phyloP scores from a whole-genome alignment of 495 filamentous ascomycete genomes.

The Lasiosphaeria ovina region DNA sequence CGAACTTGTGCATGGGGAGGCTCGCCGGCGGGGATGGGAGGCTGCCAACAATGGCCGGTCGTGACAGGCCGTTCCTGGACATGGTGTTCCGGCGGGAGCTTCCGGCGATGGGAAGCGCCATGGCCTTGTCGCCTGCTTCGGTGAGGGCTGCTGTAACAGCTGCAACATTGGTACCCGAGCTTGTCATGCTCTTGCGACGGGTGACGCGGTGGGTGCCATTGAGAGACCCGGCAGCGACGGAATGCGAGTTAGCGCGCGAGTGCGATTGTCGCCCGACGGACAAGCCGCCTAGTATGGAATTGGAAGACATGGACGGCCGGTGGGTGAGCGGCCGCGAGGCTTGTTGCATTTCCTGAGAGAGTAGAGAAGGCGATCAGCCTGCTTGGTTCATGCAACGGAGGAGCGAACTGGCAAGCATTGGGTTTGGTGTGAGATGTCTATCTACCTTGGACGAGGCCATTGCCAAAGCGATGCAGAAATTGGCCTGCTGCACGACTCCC shows the following conservation, averaged over 20 bases:
- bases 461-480: constrained; percentile 31
- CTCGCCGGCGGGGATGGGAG: constrained; percentile 56
- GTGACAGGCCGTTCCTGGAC: constrained; percentile 44
- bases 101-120: constrained; percentile 49
- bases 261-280: constrained; percentile 50
- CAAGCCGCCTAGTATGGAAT: constrained; percentile 38
- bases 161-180: constrained; percentile 64
- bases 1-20: constrained; percentile 44
- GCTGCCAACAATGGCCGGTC: constrained; percentile 50
- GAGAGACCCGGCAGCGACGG: constrained; percentile 63
- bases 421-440: constrained; percentile 13
- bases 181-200: constrained; percentile 89
- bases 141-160: constrained; percentile 70
- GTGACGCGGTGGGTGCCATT: constrained; percentile 82
- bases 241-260: constrained; percentile 78
- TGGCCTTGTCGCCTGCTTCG: constrained; percentile 55
- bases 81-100: constrained; percentile 50
- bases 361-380: constrained; percentile 39
- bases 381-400: constrained; percentile 17
- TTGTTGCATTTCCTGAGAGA: constrained; percentile 47
- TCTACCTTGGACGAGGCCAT: constrained; percentile 56
- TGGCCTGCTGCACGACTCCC: constrained; percentile 20
- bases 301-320: constrained; percentile 47
- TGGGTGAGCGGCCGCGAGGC: constrained; percentile 49
- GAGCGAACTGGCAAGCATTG: constrained; percentile 23